Evolutionary conservation across 1,284 basidiomycete species (phyloP).

Genomic region (Fomitopsis palustris): DNA sequence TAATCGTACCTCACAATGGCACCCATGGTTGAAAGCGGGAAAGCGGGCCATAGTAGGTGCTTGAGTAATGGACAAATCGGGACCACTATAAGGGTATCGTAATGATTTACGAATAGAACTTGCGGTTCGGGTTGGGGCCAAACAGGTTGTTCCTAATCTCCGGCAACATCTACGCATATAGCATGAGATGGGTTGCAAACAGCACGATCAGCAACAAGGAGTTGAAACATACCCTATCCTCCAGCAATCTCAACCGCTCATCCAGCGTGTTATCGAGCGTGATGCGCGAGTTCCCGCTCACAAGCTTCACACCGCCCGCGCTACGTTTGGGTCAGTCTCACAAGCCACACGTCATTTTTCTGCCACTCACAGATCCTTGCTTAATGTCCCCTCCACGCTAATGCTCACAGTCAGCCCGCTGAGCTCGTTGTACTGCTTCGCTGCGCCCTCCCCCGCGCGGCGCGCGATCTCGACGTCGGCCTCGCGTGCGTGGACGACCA

Average conservation of each 20-base stretch:
- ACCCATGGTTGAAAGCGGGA: background rate
- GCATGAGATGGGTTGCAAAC: background rate
- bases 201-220: background rate
- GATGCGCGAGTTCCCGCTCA: constrained; percentile 73
- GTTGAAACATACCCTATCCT: constrained; percentile 73
- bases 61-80: background rate
- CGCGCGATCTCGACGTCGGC: constrained; percentile 56
- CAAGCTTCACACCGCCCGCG: constrained; percentile 81
- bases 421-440: constrained; percentile 65
- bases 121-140: constrained; percentile 83
- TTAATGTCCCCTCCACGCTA: constrained; percentile 63
- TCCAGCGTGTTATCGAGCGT: constrained; percentile 91
- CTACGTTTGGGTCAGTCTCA: constrained; percentile 32
- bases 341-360: background rate
- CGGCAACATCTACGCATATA: constrained; percentile 75
- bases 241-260: constrained; percentile 81
- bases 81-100: background rate
- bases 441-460: constrained; percentile 63
- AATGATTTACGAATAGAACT: constrained; percentile 63
- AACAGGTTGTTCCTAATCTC: constrained; percentile 87
- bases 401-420: constrained; percentile 70
- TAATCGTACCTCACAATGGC: too few species aligned
- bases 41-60: background rate
- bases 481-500: constrained; percentile 59
- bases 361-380: constrained; percentile 64